Evolutionary conservation across 768 basidiomycete genomes (phyloP).

Genomic region (Kwoniella newhampshirensis): DNA sequence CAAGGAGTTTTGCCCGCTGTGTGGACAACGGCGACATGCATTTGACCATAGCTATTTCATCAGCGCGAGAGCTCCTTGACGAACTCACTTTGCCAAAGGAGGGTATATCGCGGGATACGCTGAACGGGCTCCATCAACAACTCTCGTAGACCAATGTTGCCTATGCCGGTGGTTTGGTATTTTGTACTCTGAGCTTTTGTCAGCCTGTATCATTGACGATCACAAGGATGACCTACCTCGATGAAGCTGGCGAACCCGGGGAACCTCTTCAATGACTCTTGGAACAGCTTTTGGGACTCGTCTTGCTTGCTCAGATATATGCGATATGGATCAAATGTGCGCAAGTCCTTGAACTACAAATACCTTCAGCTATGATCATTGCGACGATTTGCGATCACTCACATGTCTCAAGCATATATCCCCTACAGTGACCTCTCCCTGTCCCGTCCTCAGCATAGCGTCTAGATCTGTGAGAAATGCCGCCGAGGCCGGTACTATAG

Average conservation of each 20-base stretch:
- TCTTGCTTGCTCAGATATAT: conserved; percentile 90
- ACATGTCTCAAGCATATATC: conserved; percentile 79
- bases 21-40: conserved; percentile 76
- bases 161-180: conserved; percentile 63
- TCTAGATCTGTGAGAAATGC: conserved; percentile 81
- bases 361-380: conserved; percentile 1
- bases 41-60: conserved; percentile 71
- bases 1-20: conserved; percentile 72
- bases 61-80: neutral
- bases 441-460: conserved; percentile 64
- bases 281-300: conserved; percentile 83
- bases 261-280: conserved; percentile 74
- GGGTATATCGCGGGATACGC: conserved; percentile 88
- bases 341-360: conserved; percentile 67
- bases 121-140: conserved; percentile 96
- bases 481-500: conserved; percentile 82
- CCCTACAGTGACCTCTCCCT: conserved; percentile 65
- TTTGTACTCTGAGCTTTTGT: conserved; percentile 57
- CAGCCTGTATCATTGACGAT: conserved; percentile 52
- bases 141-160: conserved; percentile 80
- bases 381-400: conserved; percentile 20
- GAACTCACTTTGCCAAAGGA: conserved; percentile 69
- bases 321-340: conserved; percentile 86
- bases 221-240: conserved; percentile 62
- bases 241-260: conserved; percentile 76